Percentiles rank a stretch among this genome's conserved stretches.
phyloP scores from a whole-genome alignment of 106 monocot genomes.

The Phalaenopsis equestris region DNA sequence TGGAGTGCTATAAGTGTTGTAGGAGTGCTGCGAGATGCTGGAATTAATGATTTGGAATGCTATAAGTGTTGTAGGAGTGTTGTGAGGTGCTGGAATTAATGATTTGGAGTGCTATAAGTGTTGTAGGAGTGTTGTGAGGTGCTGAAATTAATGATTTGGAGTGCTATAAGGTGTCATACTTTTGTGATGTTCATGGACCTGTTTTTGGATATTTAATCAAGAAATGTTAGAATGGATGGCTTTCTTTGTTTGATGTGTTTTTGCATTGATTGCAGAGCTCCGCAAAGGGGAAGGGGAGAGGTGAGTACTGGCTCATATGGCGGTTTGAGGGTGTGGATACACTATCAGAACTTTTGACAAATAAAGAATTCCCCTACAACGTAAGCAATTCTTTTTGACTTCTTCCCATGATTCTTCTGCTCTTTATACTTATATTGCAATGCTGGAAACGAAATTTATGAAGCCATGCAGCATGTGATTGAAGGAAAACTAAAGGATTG shows the following conservation, averaged over 20 bases:
- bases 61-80: no score
- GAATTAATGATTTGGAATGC: no score
- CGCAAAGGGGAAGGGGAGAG: conserved; percentile 58
- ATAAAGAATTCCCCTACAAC: conserved; percentile 97
- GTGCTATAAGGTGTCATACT: conserved; percentile 50
- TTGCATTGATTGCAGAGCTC: conserved; percentile 42
- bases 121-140: no score
- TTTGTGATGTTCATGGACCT: neutral
- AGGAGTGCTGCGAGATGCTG: no score
- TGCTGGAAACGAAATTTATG: neutral
- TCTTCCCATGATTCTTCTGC: no score
- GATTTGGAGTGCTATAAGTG: no score
- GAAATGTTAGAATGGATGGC: neutral
- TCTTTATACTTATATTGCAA: neutral
- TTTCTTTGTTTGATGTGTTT: neutral
- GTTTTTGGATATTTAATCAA: neutral
- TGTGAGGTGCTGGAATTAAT: no score
- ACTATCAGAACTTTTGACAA: conserved; percentile 63
- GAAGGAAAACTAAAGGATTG: neutral
- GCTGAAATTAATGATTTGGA: no score
- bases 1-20: no score
- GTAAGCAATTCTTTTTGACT: conserved; percentile 24
- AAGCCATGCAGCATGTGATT: no score
- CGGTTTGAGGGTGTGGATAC: conserved; percentile 87
- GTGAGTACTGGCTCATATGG: conserved; percentile 93